These are phyloP conservation scores for Lipomyces spencermartinsiae DNA, from an alignment of 805 yeast species.

Conservation along the genomic window DNA sequence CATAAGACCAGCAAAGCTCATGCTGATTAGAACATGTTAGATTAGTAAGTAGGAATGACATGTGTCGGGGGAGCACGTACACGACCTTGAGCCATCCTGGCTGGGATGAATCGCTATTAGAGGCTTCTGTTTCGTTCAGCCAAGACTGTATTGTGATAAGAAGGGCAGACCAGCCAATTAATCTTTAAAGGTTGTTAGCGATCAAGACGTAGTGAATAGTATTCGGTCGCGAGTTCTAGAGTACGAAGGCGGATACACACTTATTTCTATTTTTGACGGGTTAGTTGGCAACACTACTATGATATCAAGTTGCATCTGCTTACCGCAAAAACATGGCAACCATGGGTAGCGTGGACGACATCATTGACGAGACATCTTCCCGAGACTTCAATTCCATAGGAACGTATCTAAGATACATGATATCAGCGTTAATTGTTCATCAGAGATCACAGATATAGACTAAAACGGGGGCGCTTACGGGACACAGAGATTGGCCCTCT, in stretches of 20 bases:
- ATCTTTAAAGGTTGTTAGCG: constrained; percentile 2
- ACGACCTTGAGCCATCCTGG: constrained; percentile 37
- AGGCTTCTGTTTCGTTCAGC: constrained; percentile 32
- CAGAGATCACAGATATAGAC: neutral
- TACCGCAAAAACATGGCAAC: constrained; percentile 36
- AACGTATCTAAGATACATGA: constrained; percentile 8
- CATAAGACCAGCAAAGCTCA: constrained; percentile 32
- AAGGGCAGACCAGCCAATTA: constrained; percentile 34
- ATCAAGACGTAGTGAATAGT: neutral
- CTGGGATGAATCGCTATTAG: constrained; percentile 11
- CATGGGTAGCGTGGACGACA: constrained; percentile 35
- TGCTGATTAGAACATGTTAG: constrained; percentile 10
- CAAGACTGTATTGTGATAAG: constrained; percentile 34
- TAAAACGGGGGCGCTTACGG: constrained; percentile 4
- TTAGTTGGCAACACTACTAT: neutral
- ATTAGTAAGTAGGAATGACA: neutral
- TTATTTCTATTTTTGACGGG: constrained; percentile 1
- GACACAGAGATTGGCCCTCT: constrained; percentile 19
- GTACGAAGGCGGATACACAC: neutral
- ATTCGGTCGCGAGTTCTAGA: neutral
- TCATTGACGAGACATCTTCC: constrained; percentile 25
- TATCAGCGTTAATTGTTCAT: neutral
- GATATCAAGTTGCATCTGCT: neutral
- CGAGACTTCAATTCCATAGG: constrained; percentile 7
- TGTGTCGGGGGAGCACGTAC: constrained; percentile 15